Evolutionary conservation across 176 grass and related monocot genomes (phyloP), one percentile per base, ranked within the genome.

Genomic region (Carex littledalei): DNA sequence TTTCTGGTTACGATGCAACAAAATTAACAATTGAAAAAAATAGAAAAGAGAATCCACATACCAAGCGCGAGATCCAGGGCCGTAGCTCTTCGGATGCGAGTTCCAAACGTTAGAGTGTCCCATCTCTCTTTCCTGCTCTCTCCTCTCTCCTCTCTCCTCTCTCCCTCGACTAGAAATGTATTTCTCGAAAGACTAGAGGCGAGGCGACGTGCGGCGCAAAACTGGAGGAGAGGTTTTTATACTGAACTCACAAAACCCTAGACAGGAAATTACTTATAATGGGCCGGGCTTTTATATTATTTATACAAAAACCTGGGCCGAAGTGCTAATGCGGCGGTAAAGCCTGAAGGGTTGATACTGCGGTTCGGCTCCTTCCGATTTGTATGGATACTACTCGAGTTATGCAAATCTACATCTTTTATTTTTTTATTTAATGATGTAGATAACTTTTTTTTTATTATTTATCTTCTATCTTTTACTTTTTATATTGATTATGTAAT

Each of bases 61-160:
- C 87, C 87, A 88, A 34, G 53, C 21, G 41, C 82, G 61, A 54
- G 87, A 88, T 81, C 87, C 87, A 63, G 87, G 82, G 2, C 87
- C 87, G 52, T 88, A 88, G 82, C 37, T 80, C 82, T 88, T 88
- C 12, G 87, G 87, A 37, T 88, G 87, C 18, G 87, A 88, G 82
- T 88, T 88, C 87, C 87, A 88, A 13, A 88, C 70, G 53, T 88
- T 88, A 5, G 73, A 67, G 64, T 88, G 87, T n/a, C 87, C 87
- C 87, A 88, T 88, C 34, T 68, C 45, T 72, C 18, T 6, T 17
- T 32, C n/a, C 34, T 43, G 18, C 37, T 17, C 11, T 31, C n/a
- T 0, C n/a, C n/a, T 41, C 10, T 74, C 70, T 74, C 41, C 3
- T 41, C 10, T 74, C 70, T 74, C 41, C 3, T 47, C 12, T 76